phyloP scores from a whole-genome alignment of 306 rosid genomes.

The Morella rubra region DNA sequence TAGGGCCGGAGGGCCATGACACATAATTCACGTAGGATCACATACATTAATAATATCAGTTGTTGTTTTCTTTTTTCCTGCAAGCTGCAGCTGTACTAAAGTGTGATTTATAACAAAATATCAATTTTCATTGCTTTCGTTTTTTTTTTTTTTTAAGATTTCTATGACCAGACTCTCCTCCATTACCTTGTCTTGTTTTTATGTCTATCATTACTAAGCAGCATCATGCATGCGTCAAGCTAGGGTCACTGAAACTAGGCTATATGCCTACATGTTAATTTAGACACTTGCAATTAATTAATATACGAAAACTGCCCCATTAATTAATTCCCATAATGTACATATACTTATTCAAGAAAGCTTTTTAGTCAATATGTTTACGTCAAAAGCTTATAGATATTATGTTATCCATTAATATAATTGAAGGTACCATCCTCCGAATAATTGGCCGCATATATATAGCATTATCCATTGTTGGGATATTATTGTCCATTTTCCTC shows the following conservation, averaged over 20 bases:
- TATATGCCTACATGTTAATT: slow-evolving; percentile 22
- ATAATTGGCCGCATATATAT: too few relatives aligned
- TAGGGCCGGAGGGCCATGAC: slow-evolving; percentile 24
- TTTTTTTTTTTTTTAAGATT: neutral
- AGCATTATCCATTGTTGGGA: too few relatives aligned
- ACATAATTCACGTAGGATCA: neutral
- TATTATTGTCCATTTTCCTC: too few relatives aligned
- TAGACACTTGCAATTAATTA: slow-evolving; percentile 8
- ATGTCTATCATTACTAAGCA: slow-evolving; percentile 13
- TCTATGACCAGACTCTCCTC: neutral
- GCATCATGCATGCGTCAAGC: neutral
- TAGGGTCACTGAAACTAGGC: slow-evolving; percentile 18
- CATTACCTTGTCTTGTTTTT: neutral
- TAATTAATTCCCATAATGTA: too few relatives aligned
- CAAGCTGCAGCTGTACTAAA: too few relatives aligned
- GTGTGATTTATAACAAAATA: slow-evolving; percentile 16
- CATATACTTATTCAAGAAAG: too few relatives aligned
- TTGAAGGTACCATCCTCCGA: too few relatives aligned
- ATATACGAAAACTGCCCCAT: neutral
- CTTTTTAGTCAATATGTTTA: neutral
- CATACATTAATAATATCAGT: too few relatives aligned
- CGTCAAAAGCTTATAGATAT: neutral
- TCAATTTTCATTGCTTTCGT: slow-evolving; percentile 12
- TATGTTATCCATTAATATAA: neutral
- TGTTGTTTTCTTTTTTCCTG: neutral